These are phyloP conservation scores for Casuarina equisetifolia DNA, from an alignment of 306 rosid genomes.

Conservation along the genomic window DNA sequence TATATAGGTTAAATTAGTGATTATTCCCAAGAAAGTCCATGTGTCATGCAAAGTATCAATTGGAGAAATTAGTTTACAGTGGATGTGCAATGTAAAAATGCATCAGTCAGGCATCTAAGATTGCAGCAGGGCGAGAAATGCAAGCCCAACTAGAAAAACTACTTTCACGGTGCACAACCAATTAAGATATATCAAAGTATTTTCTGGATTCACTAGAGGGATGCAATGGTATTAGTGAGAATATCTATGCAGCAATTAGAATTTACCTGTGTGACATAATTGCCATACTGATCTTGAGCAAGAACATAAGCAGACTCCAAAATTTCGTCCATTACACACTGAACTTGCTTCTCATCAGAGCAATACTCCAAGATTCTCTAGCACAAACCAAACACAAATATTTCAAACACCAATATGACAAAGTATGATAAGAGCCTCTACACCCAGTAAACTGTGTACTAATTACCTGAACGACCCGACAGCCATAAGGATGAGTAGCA, in stretches of 20 bases:
- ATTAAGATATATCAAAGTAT: too few relatives aligned
- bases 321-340: slow-evolving; percentile 55
- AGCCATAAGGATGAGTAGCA: slow-evolving; percentile 74
- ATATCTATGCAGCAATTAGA: background rate
- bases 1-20: too few relatives aligned
- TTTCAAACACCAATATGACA: slow-evolving; percentile 7
- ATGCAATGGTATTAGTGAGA: background rate
- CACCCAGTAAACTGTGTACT: slow-evolving; percentile 4
- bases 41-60: too few relatives aligned
- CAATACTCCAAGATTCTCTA: slow-evolving; percentile 76
- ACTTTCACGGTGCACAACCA: background rate
- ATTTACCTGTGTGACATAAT: slow-evolving; percentile 70
- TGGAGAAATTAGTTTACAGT: too few relatives aligned
- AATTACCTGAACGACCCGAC: slow-evolving; percentile 72
- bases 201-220: background rate
- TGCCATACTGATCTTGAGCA: slow-evolving; percentile 72
- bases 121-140: background rate
- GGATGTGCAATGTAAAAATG: too few relatives aligned
- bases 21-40: too few relatives aligned
- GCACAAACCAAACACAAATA: slow-evolving; percentile 14
- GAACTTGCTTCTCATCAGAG: slow-evolving; percentile 49
- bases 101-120: background rate
- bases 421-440: slow-evolving; percentile 8
- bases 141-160: background rate
- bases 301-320: slow-evolving; percentile 57